A percentile compares a stretch with the other conserved stretches of the same genome.
These are phyloP conservation scores for Psidium friedrichsthalianum DNA, from an alignment of 345 rosid species.

Conservation along the genomic window DNA sequence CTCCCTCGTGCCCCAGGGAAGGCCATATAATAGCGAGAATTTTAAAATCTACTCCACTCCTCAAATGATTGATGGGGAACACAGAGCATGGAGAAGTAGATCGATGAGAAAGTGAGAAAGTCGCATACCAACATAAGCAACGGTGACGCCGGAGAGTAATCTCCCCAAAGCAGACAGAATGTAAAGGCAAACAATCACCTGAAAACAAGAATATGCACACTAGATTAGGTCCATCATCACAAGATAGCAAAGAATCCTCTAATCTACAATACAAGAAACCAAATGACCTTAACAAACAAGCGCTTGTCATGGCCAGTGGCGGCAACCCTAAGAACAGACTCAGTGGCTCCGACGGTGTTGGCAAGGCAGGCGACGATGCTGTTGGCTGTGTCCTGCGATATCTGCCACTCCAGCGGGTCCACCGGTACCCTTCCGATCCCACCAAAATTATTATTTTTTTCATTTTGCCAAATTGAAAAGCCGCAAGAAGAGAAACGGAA, in stretches of 20 bases:
- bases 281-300: slow-evolving; percentile 59
- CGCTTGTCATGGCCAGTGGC: slow-evolving; percentile 96
- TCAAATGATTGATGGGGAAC: not conserved
- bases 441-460: not conserved
- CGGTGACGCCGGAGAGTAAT: slow-evolving; percentile 71
- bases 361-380: slow-evolving; percentile 69
- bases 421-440: slow-evolving; percentile 49
- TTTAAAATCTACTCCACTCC: not conserved
- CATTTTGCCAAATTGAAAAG: not conserved
- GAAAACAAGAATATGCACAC: slow-evolving; percentile 5
- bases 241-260: not conserved
- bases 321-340: slow-evolving; percentile 91
- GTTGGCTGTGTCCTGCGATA: slow-evolving; percentile 87
- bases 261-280: not conserved
- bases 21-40: not conserved
- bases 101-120: not conserved
- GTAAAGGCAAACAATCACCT: slow-evolving; percentile 79
- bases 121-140: slow-evolving; percentile 78
- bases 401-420: slow-evolving; percentile 97
- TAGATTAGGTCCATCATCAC: not conserved
- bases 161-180: slow-evolving; percentile 67
- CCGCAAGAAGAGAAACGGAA: not conserved
- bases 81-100: not conserved
- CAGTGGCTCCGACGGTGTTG: slow-evolving; percentile 89
- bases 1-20: not conserved